A percentile compares a stretch with the other conserved stretches of the same genome.
These are phyloP conservation scores for Pseudocercospora musae DNA, from an alignment of 2,329 filamentous ascomycete genomes.

Conservation along the genomic window DNA sequence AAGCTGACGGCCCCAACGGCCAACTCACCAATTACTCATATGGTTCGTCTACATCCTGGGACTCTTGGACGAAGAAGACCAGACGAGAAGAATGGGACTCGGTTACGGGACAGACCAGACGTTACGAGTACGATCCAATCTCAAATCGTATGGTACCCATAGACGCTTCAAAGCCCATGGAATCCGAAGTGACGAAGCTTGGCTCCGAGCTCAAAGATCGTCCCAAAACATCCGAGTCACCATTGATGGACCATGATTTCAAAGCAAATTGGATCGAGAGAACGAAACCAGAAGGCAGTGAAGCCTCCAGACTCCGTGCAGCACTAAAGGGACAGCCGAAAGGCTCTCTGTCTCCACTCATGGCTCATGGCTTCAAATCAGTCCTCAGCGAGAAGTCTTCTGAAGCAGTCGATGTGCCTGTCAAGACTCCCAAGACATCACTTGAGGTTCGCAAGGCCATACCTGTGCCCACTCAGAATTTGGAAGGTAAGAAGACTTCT, in stretches of 20 bases:
- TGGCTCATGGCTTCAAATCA: constrained; percentile 16
- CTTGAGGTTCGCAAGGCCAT: constrained; percentile 15
- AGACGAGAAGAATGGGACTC: constrained; percentile 34
- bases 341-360: constrained; percentile 12
- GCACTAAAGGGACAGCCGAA: constrained; percentile 10
- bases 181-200: constrained; percentile 12
- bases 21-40: constrained; percentile 27
- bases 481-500: constrained; percentile 16
- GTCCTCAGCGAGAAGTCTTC: neutral
- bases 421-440: constrained; percentile 18
- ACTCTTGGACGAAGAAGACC: constrained; percentile 33
- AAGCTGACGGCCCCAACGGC: constrained; percentile 16
- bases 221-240: constrained; percentile 10
- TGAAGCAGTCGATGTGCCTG: constrained; percentile 17
- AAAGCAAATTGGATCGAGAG: constrained; percentile 14
- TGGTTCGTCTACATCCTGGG: constrained; percentile 30
- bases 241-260: constrained; percentile 15
- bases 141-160: constrained; percentile 37
- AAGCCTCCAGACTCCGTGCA: constrained; percentile 12
- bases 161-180: constrained; percentile 9
- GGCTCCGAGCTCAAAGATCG: constrained; percentile 14
- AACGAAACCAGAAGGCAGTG: constrained; percentile 7
- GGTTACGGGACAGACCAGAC: constrained; percentile 27
- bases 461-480: constrained; percentile 21
- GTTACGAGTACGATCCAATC: constrained; percentile 38